Conservation (phyloP, 768 basidiomycete genomes). For the Agrocybe pediades region DNA sequence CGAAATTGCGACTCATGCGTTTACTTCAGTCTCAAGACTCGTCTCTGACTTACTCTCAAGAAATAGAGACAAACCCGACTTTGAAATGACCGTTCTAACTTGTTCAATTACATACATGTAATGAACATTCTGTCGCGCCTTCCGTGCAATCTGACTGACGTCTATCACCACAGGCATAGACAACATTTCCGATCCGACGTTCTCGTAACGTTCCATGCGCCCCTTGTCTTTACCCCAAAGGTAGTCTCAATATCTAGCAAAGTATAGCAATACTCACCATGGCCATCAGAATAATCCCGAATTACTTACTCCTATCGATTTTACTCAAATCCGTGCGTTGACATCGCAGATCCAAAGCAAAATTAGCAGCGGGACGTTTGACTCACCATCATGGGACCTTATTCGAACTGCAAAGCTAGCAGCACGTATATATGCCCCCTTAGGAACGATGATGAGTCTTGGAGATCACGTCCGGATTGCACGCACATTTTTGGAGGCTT, state of each 20-base stretch:
- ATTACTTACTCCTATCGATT: conserved; percentile 68
- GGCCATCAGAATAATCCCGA: conserved; percentile 63
- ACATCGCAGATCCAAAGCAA: conserved; percentile 66
- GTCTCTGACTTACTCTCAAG: conserved; percentile 76
- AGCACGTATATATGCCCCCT: conserved; percentile 78
- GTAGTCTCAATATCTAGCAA: conserved; percentile 28
- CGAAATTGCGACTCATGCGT: not conserved
- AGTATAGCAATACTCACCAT: not conserved
- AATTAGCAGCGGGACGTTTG: conserved; percentile 77
- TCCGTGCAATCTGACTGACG: not conserved
- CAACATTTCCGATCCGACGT: conserved; percentile 90
- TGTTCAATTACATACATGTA: conserved; percentile 86
- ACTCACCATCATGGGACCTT: conserved; percentile 84
- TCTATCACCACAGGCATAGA: conserved; percentile 56
- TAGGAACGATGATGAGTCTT: conserved; percentile 84
- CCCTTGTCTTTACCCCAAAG: conserved; percentile 66
- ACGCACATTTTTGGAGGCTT: conserved; percentile 74
- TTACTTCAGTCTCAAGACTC: conserved; percentile 69
- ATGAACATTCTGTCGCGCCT: conserved; percentile 13
- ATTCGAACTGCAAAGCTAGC: conserved; percentile 77
- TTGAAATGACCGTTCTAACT: conserved; percentile 72
- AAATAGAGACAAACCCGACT: conserved; percentile 66
- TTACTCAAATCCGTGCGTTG: conserved; percentile 53
- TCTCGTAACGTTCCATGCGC: conserved; percentile 77
- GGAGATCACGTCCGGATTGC: conserved; percentile 83